Base-by-base conservation (phyloP, 75 land plant genomes). In the Cupressus sempervirens region DNA sequence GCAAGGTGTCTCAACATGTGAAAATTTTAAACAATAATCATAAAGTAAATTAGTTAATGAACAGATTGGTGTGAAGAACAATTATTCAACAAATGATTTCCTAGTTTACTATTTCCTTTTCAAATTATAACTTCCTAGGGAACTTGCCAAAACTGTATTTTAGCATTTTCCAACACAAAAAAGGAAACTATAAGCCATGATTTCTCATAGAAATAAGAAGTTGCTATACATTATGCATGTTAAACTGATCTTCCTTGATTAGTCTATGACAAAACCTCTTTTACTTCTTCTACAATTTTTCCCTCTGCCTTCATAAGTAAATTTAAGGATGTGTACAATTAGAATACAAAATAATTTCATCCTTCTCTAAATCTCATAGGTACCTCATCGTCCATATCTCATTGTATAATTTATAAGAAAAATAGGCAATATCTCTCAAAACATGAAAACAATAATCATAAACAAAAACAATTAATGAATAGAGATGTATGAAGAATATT, bases 221-320 rank as follows among this genome's bases (percentile, higher is more conserved):
- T 97, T 97, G 87, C 96, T 98, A 86, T 96, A 87, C 99, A 97
- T 96, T 83, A 97, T 92, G 48, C 99, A 85, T 36, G 96, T 93
- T 86, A 97, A 2, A 86, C 90, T 45, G 40, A 38, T 38, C 40
- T 38, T n/a, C 87, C 89, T 85, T 87, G 80, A 62, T 87, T 81
- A 53, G 93, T 89, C 87, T 91, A 91, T 15, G 87, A 72, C 72
- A 97, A 83, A 70, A 96, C 92, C 83, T 96, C 96, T 38, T 91
- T 89, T 52, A 97, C 93, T 88, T 97, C 99, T 74, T 92, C 93
- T 7, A 96, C 83, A 48, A 96, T 96, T 86, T 98, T 91, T 40
- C 98, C 94, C 85, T 97, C 99, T 67, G 96, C 88, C 99, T 97
- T 74, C 50, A 84, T 30, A 74, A 87, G 75, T 82, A 30, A 52